Evolutionary conservation across 306 rosid genomes (phyloP).

Genomic region (Lathyrus oleraceus): DNA sequence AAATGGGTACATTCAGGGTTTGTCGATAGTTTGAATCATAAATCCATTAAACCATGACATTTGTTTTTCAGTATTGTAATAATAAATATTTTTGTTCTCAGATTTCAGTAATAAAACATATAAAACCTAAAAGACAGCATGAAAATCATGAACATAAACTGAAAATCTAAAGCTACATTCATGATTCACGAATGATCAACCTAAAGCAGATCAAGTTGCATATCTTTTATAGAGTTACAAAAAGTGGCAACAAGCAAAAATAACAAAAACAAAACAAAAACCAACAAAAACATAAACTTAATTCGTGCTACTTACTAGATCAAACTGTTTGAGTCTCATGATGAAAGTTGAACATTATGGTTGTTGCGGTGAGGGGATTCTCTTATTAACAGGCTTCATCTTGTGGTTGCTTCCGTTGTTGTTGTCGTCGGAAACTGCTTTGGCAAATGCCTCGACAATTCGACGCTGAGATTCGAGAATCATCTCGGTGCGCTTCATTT

Average conservation of each 20-base stretch:
- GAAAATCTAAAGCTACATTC: slow-evolving; percentile 15
- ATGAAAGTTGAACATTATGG: slow-evolving; percentile 22
- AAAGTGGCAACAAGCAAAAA: neutral
- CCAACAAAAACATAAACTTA: slow-evolving; percentile 12
- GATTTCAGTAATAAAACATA: neutral
- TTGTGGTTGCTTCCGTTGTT: slow-evolving; percentile 56
- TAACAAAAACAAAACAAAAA: slow-evolving; percentile 4
- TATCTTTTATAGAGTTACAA: slow-evolving; percentile 11
- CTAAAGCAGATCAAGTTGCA: slow-evolving; percentile 2
- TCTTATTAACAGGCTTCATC: slow-evolving; percentile 52
- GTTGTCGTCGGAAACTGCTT: slow-evolving; percentile 71
- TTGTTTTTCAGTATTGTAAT: neutral
- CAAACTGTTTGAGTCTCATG: neutral
- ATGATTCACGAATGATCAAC: neutral
- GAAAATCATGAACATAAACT: neutral
- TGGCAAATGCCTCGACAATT: slow-evolving; percentile 85
- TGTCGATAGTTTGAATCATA: neutral
- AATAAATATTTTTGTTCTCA: neutral
- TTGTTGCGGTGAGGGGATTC: slow-evolving; percentile 62
- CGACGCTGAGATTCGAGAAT: slow-evolving; percentile 88
- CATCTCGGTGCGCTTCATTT: slow-evolving; percentile 93
- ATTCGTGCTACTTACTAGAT: slow-evolving; percentile 14
- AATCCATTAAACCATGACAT: neutral
- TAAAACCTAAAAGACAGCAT: neutral
- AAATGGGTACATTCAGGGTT: neutral